A percentile compares a stretch with the other conserved stretches of the same genome.
These are phyloP conservation scores for Fomitopsis schrenkii DNA, from an alignment of 1,284 basidiomycete species.

Conservation along the genomic window DNA sequence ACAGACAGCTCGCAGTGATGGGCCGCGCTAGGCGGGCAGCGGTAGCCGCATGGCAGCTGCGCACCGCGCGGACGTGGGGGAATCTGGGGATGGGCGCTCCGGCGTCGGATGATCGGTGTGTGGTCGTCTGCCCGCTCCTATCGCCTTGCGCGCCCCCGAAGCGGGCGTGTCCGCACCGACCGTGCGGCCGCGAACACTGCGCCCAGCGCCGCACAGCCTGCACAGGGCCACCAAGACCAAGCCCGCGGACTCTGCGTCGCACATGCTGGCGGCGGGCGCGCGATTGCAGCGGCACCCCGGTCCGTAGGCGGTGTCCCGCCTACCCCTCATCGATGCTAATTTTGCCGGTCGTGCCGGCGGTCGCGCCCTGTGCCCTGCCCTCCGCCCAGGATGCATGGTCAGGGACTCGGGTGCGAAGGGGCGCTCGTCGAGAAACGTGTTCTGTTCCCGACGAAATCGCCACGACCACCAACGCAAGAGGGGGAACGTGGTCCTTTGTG, in stretches of 20 bases:
- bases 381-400: conserved; percentile 4
- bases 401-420: not conserved
- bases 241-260: not conserved
- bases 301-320: not conserved
- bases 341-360: not conserved
- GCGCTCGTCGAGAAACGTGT: not conserved
- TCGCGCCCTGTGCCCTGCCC: conserved; percentile 1
- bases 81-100: not conserved
- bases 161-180: not conserved
- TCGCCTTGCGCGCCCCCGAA: not conserved
- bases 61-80: not conserved
- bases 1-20: not conserved
- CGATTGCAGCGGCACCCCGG: not conserved
- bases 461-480: not conserved
- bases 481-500: not conserved
- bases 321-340: conserved; percentile 3
- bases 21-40: not conserved
- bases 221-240: not conserved
- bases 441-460: not conserved
- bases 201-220: not conserved
- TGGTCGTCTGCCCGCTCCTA: not conserved
- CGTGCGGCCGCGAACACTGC: not conserved
- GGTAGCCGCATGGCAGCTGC: not conserved
- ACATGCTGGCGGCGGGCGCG: not conserved
- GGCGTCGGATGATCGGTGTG: not conserved